phyloP scores from a whole-genome alignment of 495 filamentous ascomycete species.

The Neurospora sublineolata region DNA sequence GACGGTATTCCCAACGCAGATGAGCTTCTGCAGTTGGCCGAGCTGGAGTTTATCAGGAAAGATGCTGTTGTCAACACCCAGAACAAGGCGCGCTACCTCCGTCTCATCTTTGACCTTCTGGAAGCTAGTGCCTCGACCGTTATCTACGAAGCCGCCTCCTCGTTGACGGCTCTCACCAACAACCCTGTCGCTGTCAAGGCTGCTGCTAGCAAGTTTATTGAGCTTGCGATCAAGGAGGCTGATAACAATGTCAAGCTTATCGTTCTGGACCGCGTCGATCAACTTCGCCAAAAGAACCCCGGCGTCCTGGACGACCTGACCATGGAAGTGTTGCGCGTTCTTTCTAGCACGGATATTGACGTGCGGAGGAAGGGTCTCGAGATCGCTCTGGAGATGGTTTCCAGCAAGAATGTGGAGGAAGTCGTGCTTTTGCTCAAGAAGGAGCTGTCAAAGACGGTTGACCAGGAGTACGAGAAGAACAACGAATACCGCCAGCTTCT shows the following conservation, averaged over 20 bases:
- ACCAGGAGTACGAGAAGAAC: conserved; percentile 99
- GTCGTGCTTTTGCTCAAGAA: conserved; percentile 94
- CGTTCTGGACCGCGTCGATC: conserved; percentile 87
- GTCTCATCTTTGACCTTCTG: conserved; percentile 91
- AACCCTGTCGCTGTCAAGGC: conserved; percentile 98
- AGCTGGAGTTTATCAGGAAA: conserved; percentile 93
- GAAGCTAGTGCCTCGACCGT: conserved; percentile 90
- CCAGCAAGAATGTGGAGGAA: conserved; percentile 97
- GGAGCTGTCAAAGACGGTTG: conserved; percentile 92
- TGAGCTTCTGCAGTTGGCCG: conserved; percentile 83
- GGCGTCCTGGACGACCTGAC: conserved; percentile 88
- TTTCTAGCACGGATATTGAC: conserved; percentile 92
- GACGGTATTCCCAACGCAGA: conserved; percentile 90
- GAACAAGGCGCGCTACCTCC: conserved; percentile 90
- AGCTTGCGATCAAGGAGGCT: conserved; percentile 90
- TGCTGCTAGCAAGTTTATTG: conserved; percentile 89
- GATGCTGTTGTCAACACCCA: conserved; percentile 90
- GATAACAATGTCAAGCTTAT: conserved; percentile 99
- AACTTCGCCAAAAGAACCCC: conserved; percentile 81
- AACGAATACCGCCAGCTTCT: conserved; percentile 91
- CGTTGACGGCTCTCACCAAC: conserved; percentile 84
- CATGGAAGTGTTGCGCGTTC: conserved; percentile 97
- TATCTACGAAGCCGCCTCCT: conserved; percentile 96
- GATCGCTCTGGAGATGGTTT: conserved; percentile 94
- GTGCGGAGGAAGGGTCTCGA: conserved; percentile 84